These are phyloP conservation scores for Zygotorulaspora mrakii DNA, from an alignment of 1,139 yeast species.

Conservation along the genomic window DNA sequence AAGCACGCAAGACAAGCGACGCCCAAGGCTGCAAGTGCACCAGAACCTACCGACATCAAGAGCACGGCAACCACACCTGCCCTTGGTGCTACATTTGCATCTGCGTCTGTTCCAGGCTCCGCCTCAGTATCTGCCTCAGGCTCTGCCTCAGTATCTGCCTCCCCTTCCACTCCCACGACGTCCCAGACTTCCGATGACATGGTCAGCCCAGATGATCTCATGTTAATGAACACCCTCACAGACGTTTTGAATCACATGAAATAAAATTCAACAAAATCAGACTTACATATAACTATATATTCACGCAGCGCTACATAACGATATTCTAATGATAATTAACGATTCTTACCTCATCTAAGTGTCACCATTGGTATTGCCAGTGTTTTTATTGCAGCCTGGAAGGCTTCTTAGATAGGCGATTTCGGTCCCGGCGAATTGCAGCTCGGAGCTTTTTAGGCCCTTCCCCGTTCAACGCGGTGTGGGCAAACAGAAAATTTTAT, in stretches of 20 bases:
- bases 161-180: too few species aligned
- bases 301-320: constrained; percentile 1
- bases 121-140: neutral
- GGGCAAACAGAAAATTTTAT: neutral
- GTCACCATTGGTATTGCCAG: neutral
- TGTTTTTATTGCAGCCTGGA: neutral
- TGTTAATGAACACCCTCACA: constrained; percentile 26
- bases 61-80: neutral
- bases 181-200: constrained; percentile 8
- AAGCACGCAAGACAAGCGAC: neutral
- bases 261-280: constrained; percentile 6
- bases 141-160: neutral
- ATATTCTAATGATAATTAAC: constrained; percentile 4
- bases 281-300: too few species aligned
- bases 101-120: neutral
- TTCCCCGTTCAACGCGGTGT: neutral
- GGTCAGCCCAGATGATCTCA: constrained; percentile 23
- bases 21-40: neutral
- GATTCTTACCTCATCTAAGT: neutral
- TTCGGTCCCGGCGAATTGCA: constrained; percentile 1
- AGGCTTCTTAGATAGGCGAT: constrained; percentile 1
- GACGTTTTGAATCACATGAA: constrained; percentile 28
- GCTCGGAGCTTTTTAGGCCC: neutral
- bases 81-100: neutral
- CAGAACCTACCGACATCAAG: neutral